A percentile compares a stretch with the other conserved stretches of the same genome.
phyloP scores from a whole-genome alignment of 148 eudicot species.

The Mesembryanthemum crystallinum region DNA sequence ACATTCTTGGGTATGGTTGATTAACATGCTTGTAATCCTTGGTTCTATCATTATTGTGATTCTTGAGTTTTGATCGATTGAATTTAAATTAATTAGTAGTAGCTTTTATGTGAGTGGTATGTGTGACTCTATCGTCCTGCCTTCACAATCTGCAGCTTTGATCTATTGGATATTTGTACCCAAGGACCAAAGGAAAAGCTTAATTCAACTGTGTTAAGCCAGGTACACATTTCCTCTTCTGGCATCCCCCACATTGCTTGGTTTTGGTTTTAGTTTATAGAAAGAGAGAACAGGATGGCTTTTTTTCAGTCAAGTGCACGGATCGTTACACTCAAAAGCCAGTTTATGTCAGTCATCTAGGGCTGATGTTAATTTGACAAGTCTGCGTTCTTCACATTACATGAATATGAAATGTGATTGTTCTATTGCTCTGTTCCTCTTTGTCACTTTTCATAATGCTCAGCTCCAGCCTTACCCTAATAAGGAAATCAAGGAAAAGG shows the following conservation, averaged over 20 bases:
- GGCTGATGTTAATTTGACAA: no score
- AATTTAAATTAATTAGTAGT: not conserved
- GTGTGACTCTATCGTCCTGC: not conserved
- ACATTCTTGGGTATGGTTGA: conserved; percentile 67
- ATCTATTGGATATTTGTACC: conserved; percentile 77
- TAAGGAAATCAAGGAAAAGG: no score
- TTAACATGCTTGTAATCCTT: not conserved
- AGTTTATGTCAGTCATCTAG: no score
- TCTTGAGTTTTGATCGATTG: not conserved
- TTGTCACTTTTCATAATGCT: not conserved
- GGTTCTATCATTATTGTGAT: not conserved
- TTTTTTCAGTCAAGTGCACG: not conserved
- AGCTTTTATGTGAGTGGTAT: not conserved
- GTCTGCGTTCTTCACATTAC: no score
- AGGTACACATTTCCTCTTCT: conserved; percentile 41
- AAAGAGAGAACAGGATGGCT: not conserved
- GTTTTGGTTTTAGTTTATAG: not conserved
- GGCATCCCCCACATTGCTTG: not conserved
- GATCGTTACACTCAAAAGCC: no score
- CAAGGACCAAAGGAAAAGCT: conserved; percentile 96
- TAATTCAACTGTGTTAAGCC: conserved; percentile 86
- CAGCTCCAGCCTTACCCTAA: no score
- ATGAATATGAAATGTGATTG: no score
- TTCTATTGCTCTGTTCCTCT: not conserved
- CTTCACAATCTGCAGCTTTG: conserved; percentile 50